These are phyloP conservation scores for Ramaria sp. DNA, from an alignment of 768 basidiomycete genomes.

Conservation along the genomic window DNA sequence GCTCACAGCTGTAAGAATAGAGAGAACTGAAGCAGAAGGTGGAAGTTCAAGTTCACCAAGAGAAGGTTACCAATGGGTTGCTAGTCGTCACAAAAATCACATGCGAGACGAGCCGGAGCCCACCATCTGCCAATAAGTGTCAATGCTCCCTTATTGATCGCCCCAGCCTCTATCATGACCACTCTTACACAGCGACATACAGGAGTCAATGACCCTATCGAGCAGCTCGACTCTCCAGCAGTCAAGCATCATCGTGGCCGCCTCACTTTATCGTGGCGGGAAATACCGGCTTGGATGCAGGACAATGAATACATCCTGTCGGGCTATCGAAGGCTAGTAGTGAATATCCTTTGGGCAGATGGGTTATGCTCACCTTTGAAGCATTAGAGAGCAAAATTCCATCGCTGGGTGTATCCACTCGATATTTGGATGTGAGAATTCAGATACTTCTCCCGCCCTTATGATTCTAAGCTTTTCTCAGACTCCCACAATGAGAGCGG, in stretches of 20 bases:
- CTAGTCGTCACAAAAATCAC: neutral
- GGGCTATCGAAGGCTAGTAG: conserved; percentile 57
- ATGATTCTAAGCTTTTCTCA: conserved; percentile 16
- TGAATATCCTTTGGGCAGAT: neutral
- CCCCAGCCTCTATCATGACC: neutral
- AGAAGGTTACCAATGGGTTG: too few species aligned
- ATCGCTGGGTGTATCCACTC: conserved; percentile 52
- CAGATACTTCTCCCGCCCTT: conserved; percentile 6
- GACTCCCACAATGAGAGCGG: conserved; percentile 76
- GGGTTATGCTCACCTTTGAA: conserved; percentile 3
- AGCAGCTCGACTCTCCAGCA: neutral
- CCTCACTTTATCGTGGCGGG: conserved; percentile 38
- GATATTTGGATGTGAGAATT: conserved; percentile 6
- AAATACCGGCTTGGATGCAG: conserved; percentile 58
- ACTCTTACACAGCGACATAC: neutral
- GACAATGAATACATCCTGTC: conserved; percentile 65
- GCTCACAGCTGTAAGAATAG: too few species aligned
- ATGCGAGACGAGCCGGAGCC: neutral
- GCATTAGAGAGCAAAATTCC: conserved; percentile 47
- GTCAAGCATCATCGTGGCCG: neutral
- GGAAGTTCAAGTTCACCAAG: too few species aligned
- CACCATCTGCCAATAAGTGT: too few species aligned
- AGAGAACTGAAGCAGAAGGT: too few species aligned
- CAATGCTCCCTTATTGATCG: too few species aligned
- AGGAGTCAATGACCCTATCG: neutral